Conservation (phyloP, 257 asterid genomes). For the Haberlea rhodopensis region DNA sequence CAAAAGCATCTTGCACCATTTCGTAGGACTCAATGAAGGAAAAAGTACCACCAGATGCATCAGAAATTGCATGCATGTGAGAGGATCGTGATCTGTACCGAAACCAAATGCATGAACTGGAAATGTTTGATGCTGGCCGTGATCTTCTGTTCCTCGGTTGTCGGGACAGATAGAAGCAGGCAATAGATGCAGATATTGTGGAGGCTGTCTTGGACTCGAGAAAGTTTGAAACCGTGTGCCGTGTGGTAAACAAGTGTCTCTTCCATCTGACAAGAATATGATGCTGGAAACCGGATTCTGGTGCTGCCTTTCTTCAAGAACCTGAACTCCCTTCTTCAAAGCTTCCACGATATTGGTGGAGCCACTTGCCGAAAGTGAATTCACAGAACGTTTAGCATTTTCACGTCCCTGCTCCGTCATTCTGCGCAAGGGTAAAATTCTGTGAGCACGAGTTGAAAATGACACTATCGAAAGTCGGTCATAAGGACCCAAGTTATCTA, state of each 20-base stretch:
- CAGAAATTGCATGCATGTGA: slow-evolving; percentile 30
- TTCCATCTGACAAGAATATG: slow-evolving; percentile 34
- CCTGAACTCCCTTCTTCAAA: slow-evolving; percentile 27
- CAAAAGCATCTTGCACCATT: slow-evolving; percentile 36
- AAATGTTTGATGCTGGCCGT: not conserved
- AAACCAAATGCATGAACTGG: slow-evolving; percentile 37
- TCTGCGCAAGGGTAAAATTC: slow-evolving; percentile 18
- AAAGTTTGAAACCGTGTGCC: not conserved
- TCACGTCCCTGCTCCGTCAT: slow-evolving; percentile 24
- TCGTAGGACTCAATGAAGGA: slow-evolving; percentile 33
- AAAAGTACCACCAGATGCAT: slow-evolving; percentile 33
- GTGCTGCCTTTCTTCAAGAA: slow-evolving; percentile 27
- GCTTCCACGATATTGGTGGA: slow-evolving; percentile 31
- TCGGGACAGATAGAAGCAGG: slow-evolving; percentile 30
- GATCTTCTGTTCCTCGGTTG: not conserved
- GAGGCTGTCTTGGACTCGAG: slow-evolving; percentile 4
- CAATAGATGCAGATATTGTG: slow-evolving; percentile 26
- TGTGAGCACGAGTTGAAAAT: slow-evolving; percentile 17
- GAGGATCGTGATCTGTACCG: slow-evolving; percentile 34
- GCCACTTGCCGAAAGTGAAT: slow-evolving; percentile 10
- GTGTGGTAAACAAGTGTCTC: slow-evolving; percentile 11
- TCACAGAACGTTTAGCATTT: slow-evolving; percentile 17
- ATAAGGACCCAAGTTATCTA: slow-evolving; percentile 30
- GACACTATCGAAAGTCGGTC: slow-evolving; percentile 28
- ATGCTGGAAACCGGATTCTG: slow-evolving; percentile 34